These are phyloP conservation scores for Tulasnella sp. DNA, from an alignment of 768 basidiomycete genomes.

Conservation along the genomic window DNA sequence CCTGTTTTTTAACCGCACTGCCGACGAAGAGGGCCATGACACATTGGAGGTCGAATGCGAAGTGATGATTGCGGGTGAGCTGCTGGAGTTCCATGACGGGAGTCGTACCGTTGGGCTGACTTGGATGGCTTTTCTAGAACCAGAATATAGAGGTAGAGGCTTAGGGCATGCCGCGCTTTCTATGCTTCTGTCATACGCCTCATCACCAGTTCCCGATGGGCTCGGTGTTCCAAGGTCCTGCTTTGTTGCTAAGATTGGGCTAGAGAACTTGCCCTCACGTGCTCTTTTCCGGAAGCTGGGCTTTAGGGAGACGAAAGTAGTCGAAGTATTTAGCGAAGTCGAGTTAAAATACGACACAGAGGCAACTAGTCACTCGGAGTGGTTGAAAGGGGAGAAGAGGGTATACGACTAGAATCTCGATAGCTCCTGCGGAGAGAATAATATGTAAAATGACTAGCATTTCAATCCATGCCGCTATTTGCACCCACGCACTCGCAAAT, in stretches of 20 bases:
- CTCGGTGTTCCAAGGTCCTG: constrained; percentile 43
- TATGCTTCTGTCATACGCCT: constrained; percentile 63
- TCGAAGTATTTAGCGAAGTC: constrained; percentile 75
- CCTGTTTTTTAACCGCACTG: constrained; percentile 67
- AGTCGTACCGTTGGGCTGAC: neutral
- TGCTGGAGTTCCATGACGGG: neutral
- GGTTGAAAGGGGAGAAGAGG: constrained; percentile 6
- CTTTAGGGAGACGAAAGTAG: constrained; percentile 61
- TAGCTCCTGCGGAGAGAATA: neutral
- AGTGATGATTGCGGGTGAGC: constrained; percentile 30
- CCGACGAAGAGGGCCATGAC: constrained; percentile 36
- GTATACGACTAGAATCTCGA: neutral
- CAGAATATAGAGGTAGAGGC: constrained; percentile 63
- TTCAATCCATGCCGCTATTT: neutral
- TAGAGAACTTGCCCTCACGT: constrained; percentile 65
- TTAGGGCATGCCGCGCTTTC: constrained; percentile 58
- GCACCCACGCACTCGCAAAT: neutral
- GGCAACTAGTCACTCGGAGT: neutral
- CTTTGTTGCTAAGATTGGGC: constrained; percentile 68
- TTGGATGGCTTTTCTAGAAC: constrained; percentile 44
- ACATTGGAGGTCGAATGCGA: constrained; percentile 78
- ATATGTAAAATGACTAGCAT: neutral
- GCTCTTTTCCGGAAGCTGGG: constrained; percentile 71
- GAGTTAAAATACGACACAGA: constrained; percentile 58
- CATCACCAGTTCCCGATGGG: constrained; percentile 35